phyloP scores from a whole-genome alignment of 257 asterid genomes.

The Fraxinus excelsior region DNA sequence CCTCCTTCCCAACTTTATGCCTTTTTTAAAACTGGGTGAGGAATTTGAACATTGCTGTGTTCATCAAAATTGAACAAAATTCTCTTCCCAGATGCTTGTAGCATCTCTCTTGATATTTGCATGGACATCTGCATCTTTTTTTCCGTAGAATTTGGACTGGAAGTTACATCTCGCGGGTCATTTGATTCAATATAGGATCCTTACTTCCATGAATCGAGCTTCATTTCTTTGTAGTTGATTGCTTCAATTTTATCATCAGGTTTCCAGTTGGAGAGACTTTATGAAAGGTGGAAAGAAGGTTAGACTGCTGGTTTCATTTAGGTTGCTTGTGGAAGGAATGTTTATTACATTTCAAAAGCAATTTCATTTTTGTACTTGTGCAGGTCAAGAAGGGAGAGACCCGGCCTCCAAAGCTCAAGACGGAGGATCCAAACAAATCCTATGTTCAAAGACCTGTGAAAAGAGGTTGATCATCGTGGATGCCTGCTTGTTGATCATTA shows the following conservation, averaged over 20 bases:
- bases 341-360: neutral
- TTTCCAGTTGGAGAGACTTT: slow-evolving; percentile 98
- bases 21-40: neutral
- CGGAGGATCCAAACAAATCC: slow-evolving; percentile 98
- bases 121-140: neutral
- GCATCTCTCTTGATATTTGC: neutral
- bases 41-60: neutral
- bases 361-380: neutral
- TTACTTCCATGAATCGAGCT: neutral
- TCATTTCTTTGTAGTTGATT: neutral
- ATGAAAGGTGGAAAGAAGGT: slow-evolving; percentile 99
- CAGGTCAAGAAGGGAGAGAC: slow-evolving; percentile 95
- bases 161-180: neutral
- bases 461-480: slow-evolving; percentile 43
- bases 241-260: slow-evolving; percentile 42
- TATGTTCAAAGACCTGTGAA: slow-evolving; percentile 96
- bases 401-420: slow-evolving; percentile 97
- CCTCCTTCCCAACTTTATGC: neutral
- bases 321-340: neutral
- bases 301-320: slow-evolving; percentile 10
- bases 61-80: neutral
- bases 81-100: neutral
- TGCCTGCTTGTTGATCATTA: slow-evolving; percentile 1
- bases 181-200: neutral
- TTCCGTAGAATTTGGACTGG: neutral